Evolutionary conservation across 1,284 basidiomycete genomes (phyloP), one percentile per base, ranked within the genome.

Genomic region (Pisolithus thermaeus): DNA sequence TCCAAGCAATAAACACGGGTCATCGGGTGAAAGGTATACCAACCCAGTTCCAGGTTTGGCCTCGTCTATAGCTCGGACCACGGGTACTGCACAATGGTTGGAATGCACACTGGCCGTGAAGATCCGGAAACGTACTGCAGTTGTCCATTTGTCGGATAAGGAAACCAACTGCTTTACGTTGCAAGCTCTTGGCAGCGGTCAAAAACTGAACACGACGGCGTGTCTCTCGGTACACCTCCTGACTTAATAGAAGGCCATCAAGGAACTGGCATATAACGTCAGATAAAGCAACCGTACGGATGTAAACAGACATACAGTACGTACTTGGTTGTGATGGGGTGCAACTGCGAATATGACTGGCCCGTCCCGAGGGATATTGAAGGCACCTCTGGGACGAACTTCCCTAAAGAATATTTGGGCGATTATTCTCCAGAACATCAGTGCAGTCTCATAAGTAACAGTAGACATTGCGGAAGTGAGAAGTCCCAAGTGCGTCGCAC

Each of bases 341-440:
- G 93, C 97, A 45, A 82, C 93, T 48, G 97, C 96, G 71, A 99
- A 97, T 64, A 99, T 94, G 58, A 98, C 83, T 6, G 97, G 92
- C 0, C 94, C 96, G 57, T 92, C 81, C 54, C 79, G 78, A 36
- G 97, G 97, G 49, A 99, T 93, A 64, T 97, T 90, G 79, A 90
- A 97, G 40, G 95, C 89, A 48, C 97, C 93, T 68, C 97, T 79
- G 2, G 95, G 92, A 57, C 95, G 81, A 61, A 99, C 88, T 73
- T 98, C 96, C 55, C 97, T 79, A 76, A 99, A 99, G 79, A 99
- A 99, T 61, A 99, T 87, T 70, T 91, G 92, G 61, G 91, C 91
- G 56, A 99, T 81, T 22, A 84, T 75, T 53, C 87, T 76, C 90
- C 90, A 90, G 70, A 91, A 87, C 37, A 85, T 62, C 66, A 92